Base-by-base conservation (phyloP, 208 protist genomes). In the Angomonas deanei region DNA sequence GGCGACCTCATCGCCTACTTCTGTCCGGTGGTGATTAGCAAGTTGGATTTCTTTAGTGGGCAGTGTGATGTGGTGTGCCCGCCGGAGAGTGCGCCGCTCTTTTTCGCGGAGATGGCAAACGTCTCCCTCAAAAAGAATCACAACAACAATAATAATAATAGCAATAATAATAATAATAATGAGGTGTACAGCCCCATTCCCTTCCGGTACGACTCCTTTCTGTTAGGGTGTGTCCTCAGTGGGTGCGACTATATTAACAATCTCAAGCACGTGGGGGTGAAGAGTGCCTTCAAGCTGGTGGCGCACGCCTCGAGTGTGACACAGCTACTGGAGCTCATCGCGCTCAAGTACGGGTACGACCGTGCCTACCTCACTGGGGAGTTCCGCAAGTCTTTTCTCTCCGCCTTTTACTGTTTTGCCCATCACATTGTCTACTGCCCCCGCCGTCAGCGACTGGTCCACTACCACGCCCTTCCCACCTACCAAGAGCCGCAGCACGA, bases 1-100 rank as follows among this genome's bases (percentile, higher is more conserved):
- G 98, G 94, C 3, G 99, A 99, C 72, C 79, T 99, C 34, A 85
- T 99, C 42, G 95, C 93, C 1, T 99, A 98, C 82, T 91, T 81
- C 55, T 94, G 88, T 70, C 85, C 85, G 11, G 78, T 71, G 42
- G 56, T 94, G 33, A 85, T 94, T 50, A 73, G 83, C 10, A 94
- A 94, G 64, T 59, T 92, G 6, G 83, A 94, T 61, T 54, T 54
- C 0, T 68, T 61, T 23, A 72, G 68, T 4, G 78, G 82, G 26
- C 66, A 69, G 23, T 88, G 82, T 59, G 69, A 75, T 19, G 75
- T 88, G 21, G 34, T 88, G 31, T 63, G 68, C 60, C 76, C 78
- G 8, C 53, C 71, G 3, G 47, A 76, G 21, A 63, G 58, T 52
- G 72, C 66, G 0, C 76, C 82, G 11, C 59, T 23, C 46, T 82